Evolutionary conservation across 163 green algal genomes (phyloP), one percentile per base, ranked within the genome.

Genomic region (Trebouxia gelatinosa): DNA sequence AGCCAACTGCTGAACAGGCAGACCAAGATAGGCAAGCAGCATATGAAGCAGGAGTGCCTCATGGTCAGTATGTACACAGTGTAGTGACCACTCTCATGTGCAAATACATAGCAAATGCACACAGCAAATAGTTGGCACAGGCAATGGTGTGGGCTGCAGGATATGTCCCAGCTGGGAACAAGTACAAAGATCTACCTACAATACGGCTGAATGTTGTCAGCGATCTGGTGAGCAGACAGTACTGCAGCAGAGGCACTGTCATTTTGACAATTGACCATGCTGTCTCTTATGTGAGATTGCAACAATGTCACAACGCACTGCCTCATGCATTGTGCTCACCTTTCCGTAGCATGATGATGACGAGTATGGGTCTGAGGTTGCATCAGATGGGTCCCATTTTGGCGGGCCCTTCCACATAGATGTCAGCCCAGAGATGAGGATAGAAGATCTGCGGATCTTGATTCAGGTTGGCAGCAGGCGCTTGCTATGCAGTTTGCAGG

Each of bases 331-430:
- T 58, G 48, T 54, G 66, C 13, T 39, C 75, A 13, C 7, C 40
- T 16, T 61, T 17, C 29, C 74, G 48, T 88, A 93, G 89, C 93
- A 97, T 81, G 81, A 80, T 0, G 80, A 89, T 19, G 70, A 83
- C 11, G 94, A 98, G 83, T 98, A 98, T 74, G 93, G 93, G 34
- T 64, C 62, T 9, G 31, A 76, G 43, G 29, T 86, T 16, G 81
- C 89, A 11, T 83, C 87, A 72, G 35, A 72, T 37, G 93, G 93
- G 6, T 31, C 37, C 16, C 92, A 97, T 81, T 78, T 17, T 2
- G 93, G 93, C 7, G 94, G 94, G 0, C 89, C 93, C 3, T 98
- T 97, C 83, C 70, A 39, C 32, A 88, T 98, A 28, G 17, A 79
- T 2, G 87, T 97, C 38, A 85, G 74, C 57, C 84, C 90, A 17